These are phyloP conservation scores for Carex arenaria DNA, from an alignment of 202 grass and related monocot genomes.

Conservation along the genomic window DNA sequence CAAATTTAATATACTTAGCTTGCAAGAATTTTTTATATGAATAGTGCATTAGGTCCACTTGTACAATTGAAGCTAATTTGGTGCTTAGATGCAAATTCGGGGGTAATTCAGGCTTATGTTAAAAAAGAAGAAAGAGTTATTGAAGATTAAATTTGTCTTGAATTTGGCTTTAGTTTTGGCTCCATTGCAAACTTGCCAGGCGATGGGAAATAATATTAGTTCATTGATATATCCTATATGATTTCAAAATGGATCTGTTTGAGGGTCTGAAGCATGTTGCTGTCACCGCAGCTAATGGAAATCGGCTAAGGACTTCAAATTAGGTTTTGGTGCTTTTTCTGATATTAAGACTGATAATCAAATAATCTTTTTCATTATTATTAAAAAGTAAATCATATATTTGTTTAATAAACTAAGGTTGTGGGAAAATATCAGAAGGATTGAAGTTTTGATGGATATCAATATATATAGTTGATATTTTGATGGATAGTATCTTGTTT, in stretches of 20 bases:
- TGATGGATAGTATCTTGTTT: neutral
- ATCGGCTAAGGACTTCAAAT: neutral
- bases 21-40: neutral
- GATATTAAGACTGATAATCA: neutral
- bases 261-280: no score
- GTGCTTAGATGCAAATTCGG: neutral
- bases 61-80: neutral
- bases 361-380: neutral
- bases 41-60: neutral
- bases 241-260: no score
- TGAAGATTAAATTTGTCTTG: neutral
- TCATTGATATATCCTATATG: neutral
- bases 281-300: neutral
- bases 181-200: neutral
- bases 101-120: neutral
- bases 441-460: neutral
- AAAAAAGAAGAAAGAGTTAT: neutral
- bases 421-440: neutral
- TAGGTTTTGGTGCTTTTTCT: neutral
- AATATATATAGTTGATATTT: neutral
- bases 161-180: neutral
- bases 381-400: no score
- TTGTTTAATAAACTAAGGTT: no score
- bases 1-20: neutral
- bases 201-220: neutral